Evolutionary conservation across 2,329 filamentous ascomycete species (phyloP).

Genomic region (Aspergillus sp.): DNA sequence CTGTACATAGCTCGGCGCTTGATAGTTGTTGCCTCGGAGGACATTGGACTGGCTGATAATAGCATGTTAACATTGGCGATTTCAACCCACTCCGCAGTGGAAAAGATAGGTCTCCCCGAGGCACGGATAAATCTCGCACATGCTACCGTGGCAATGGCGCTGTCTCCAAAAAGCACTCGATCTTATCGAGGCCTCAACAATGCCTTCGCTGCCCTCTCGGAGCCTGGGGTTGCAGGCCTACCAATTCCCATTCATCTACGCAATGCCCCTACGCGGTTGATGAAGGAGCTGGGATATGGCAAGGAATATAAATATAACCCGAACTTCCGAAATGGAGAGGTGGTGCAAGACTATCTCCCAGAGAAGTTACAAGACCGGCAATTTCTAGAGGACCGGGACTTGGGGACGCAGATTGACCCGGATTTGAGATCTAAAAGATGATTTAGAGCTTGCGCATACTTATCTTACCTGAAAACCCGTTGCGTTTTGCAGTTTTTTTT

Average conservation of each 20-base stretch:
- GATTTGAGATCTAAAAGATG: constrained; percentile 48
- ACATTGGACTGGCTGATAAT: constrained; percentile 88
- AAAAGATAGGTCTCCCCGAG: constrained; percentile 94
- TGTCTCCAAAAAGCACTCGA: constrained; percentile 82
- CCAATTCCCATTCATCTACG: constrained; percentile 84
- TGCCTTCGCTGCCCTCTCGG: constrained; percentile 73
- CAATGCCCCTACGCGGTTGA: constrained; percentile 87
- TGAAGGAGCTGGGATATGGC: constrained; percentile 91
- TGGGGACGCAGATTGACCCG: constrained; percentile 76
- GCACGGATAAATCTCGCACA: constrained; percentile 90
- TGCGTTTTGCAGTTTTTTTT: not conserved
- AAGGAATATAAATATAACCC: constrained; percentile 96
- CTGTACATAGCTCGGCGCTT: constrained; percentile 89
- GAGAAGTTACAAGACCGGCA: constrained; percentile 66
- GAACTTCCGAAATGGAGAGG: constrained; percentile 77
- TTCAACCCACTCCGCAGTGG: constrained; percentile 78
- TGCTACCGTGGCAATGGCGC: constrained; percentile 74
- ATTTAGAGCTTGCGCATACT: not conserved
- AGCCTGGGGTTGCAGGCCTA: constrained; percentile 78
- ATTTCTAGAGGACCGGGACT: constrained; percentile 77
- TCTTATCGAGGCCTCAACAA: constrained; percentile 81
- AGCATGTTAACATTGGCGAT: constrained; percentile 80
- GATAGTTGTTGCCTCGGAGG: constrained; percentile 92
- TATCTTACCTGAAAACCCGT: not conserved
- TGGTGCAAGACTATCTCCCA: constrained; percentile 88